Base-by-base conservation (phyloP, 345 rosid genomes). In the Gossypium rotundifolium region DNA sequence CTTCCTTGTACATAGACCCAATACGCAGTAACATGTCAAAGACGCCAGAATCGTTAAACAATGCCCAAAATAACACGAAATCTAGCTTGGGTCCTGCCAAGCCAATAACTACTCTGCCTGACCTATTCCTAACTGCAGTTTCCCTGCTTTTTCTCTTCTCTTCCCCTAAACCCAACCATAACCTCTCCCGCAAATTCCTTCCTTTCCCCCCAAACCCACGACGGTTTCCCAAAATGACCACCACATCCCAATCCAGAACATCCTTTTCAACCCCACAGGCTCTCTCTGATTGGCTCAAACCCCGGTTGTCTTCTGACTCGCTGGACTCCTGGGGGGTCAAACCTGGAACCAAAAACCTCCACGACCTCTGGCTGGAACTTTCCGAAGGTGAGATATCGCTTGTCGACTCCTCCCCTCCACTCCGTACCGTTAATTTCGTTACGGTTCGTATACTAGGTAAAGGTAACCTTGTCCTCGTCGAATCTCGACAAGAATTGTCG, bases 311-410 rank as follows among this genome's bases (percentile, higher is more conserved):
- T 11, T 85, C 96, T 25, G 91, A 87, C 11, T 89, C 97, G 1
- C 84, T 94, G 71, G 87, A 93, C 25, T 83, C 93, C 0, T 94
- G 97, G 97, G 98, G 98, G 11, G 84, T 89, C 70, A 91, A 84
- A 66, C 96, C 93, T 17, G 98, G 97, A 59, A 94, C 98, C 78
- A 94, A 92, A 81, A 94, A 94, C 82, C 85, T 94, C 73, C 95
- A 94, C 72, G 92, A 92, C 75, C 98, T 92, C 85, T 94, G 97
- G 97, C 90, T 92, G 11, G 97, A 94, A 74, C 86, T 94, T 25
- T 81, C 91, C 74, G 87, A 92, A 29, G 98, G 97, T 23, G 97
- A 92, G 75, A 86, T 88, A 53, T 81, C 79, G 8, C 91, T 94
- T 25, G 82, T 83, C 25, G 95, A 94, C 55, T 80, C 97, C 10